These are phyloP conservation scores for Reutealis trisperma DNA, from an alignment of 345 rosid genomes.

Conservation along the genomic window DNA sequence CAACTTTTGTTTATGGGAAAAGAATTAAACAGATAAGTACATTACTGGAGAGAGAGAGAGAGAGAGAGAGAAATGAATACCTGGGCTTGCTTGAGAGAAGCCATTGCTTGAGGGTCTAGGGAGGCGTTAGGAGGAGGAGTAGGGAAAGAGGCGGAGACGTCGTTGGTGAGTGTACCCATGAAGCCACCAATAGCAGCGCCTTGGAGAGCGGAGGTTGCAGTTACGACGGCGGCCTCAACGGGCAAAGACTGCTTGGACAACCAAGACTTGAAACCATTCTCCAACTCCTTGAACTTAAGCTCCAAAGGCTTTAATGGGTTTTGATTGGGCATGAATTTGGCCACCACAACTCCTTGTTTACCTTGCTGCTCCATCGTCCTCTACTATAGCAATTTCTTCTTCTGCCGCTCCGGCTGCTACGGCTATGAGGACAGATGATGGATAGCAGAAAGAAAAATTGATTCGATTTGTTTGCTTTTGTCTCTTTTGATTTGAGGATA, in stretches of 20 bases:
- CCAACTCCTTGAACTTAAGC: constrained; percentile 58
- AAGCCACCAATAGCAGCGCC: constrained; percentile 87
- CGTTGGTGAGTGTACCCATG: constrained; percentile 70
- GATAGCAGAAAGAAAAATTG: too few relatives aligned
- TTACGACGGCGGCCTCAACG: constrained; percentile 75
- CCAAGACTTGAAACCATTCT: constrained; percentile 70
- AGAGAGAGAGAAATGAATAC: constrained; percentile 24
- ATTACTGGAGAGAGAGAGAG: too few relatives aligned
- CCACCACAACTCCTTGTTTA: constrained; percentile 41
- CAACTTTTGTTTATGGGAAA: not conserved
- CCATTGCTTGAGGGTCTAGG: constrained; percentile 78
- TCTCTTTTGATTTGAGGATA: too few relatives aligned
- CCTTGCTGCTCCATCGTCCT: constrained; percentile 46
- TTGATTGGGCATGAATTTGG: constrained; percentile 43
- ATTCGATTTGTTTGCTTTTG: too few relatives aligned
- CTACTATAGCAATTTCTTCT: too few relatives aligned
- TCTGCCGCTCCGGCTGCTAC: too few relatives aligned
- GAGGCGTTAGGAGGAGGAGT: constrained; percentile 50
- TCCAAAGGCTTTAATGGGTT: constrained; percentile 63
- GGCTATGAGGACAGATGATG: too few relatives aligned
- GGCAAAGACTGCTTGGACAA: constrained; percentile 69
- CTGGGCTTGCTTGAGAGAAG: constrained; percentile 88
- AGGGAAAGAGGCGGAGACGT: constrained; percentile 49
- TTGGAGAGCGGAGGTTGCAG: constrained; percentile 68
- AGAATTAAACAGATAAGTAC: not conserved